Evolutionary conservation across 2,329 filamentous ascomycete species (phyloP), one percentile per base, ranked within the genome.

Genomic region (Colletotrichum liaoningense): DNA sequence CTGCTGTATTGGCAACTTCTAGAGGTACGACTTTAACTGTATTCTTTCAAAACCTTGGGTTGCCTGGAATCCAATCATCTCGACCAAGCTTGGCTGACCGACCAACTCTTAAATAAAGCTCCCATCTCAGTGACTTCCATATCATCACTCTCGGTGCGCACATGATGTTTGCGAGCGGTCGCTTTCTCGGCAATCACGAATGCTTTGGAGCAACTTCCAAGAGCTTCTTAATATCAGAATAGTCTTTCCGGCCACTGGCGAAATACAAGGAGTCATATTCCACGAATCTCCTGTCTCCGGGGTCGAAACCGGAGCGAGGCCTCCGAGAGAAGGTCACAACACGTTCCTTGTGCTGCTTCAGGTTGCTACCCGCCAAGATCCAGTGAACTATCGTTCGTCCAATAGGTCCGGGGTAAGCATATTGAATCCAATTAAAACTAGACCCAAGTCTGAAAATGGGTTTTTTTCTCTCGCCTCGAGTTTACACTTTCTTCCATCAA

Each of bases 261-360:
- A 42, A 63, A 33, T 16, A 11, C 8, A 1, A 9, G 22, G 30
- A 3, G 9, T 3, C 9, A 38, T n/a, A 5, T 65, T 56, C 52
- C 63, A 65, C 63, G 63, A 65, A 65, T 65, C 52, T 65, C 30
- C 63, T 42, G 49, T 42, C 52, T 19, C 1, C 12, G 3, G 49
- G 38, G 22, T 24, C 14, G 30, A 11, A 5, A 14, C 63, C 49
- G 63, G 63, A 65, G 63, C 38, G 49, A 33, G 28, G 63, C 63
- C 63, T 65, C 63, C 63, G 63, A 54, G 46, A 24, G 30, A 54
- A 7, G 33, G 49, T 42, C 7, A 30, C 49, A 33, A 16, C 52
- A 28, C 33, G 22, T 56, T 8, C 63, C 63, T 55, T 7, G 14
- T 9, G 28, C 49, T 54, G 19, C 11, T 16, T 16, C 22, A 56